A percentile compares a stretch with the other conserved stretches of the same genome.
Evolutionary conservation across 768 basidiomycete species (phyloP).

Genomic region (Roridomyces roridus): DNA sequence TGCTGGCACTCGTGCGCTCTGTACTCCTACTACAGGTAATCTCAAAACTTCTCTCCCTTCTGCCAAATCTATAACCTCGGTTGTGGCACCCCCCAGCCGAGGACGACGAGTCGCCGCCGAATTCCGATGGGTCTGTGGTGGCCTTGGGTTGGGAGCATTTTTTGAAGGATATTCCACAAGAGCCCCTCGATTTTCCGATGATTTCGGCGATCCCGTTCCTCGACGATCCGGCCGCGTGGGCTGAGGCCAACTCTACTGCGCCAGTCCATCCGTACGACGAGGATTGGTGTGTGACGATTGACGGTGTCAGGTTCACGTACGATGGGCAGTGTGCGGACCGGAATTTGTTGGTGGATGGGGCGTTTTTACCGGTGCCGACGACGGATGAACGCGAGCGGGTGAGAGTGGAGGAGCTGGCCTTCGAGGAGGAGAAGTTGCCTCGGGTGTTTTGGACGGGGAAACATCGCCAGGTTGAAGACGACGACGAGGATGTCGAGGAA

Average conservation of each 20-base stretch:
- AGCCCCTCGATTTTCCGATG: no score
- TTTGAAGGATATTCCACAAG: no score
- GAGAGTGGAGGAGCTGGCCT: neutral
- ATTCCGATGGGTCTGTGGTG: neutral
- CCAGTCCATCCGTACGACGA: neutral
- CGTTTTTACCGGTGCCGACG: neutral
- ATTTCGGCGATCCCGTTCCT: conserved; percentile 15
- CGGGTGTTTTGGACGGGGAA: neutral
- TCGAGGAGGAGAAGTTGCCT: neutral
- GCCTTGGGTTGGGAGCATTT: conserved; percentile 4
- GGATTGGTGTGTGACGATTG: neutral
- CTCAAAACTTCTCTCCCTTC: neutral
- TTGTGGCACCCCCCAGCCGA: neutral
- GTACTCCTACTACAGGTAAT: neutral
- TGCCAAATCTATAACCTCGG: neutral
- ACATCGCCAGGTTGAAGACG: no score
- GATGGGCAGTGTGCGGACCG: conserved; percentile 6
- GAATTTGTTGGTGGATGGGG: neutral
- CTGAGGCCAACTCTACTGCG: no score
- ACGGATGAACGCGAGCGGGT: neutral
- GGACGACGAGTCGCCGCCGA: neutral
- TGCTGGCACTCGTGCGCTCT: no score
- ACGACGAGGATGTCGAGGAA: no score
- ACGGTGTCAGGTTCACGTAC: conserved; percentile 4
- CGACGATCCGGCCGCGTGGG: neutral